Evolutionary conservation across 768 basidiomycete species (phyloP).

Genomic region (Crucibulum laeve): DNA sequence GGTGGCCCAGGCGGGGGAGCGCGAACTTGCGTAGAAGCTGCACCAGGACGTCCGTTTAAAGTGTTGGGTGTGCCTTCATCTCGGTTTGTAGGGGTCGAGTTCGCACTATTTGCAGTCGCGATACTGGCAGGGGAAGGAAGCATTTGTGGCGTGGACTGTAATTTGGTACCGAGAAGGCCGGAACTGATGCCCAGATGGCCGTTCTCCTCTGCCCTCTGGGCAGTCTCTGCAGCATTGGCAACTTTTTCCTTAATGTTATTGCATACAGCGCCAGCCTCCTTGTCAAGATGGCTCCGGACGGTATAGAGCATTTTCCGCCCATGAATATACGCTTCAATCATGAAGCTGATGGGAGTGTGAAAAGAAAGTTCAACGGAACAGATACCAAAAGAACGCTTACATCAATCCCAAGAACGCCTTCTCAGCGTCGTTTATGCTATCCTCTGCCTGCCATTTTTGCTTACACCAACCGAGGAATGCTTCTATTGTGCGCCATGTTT

Average conservation of each 20-base stretch:
- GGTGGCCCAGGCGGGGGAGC: constrained; percentile 25
- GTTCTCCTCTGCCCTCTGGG: constrained; percentile 31
- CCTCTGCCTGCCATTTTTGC: constrained; percentile 57
- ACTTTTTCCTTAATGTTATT: constrained; percentile 32
- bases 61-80: constrained; percentile 52
- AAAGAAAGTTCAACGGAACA: constrained; percentile 18
- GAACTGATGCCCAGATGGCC: constrained; percentile 21
- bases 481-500: constrained; percentile 66
- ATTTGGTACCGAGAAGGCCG: constrained; percentile 28
- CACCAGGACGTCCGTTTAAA: constrained; percentile 22
- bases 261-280: constrained; percentile 32
- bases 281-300: constrained; percentile 29
- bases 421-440: constrained; percentile 45
- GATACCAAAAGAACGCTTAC: constrained; percentile 42
- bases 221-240: constrained; percentile 36
- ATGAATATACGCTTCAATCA: constrained; percentile 77
- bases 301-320: constrained; percentile 31
- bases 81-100: constrained; percentile 70
- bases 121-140: constrained; percentile 76
- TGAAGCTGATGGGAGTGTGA: constrained; percentile 46
- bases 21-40: constrained; percentile 24
- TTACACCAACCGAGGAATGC: constrained; percentile 72
- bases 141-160: constrained; percentile 61
- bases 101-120: constrained; percentile 62
- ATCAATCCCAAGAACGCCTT: constrained; percentile 76